Percentiles rank a stretch among this genome's conserved stretches.
Conservation (phyloP, 2,329 filamentous ascomycete genomes). For the Aaosphaeria arxii region DNA sequence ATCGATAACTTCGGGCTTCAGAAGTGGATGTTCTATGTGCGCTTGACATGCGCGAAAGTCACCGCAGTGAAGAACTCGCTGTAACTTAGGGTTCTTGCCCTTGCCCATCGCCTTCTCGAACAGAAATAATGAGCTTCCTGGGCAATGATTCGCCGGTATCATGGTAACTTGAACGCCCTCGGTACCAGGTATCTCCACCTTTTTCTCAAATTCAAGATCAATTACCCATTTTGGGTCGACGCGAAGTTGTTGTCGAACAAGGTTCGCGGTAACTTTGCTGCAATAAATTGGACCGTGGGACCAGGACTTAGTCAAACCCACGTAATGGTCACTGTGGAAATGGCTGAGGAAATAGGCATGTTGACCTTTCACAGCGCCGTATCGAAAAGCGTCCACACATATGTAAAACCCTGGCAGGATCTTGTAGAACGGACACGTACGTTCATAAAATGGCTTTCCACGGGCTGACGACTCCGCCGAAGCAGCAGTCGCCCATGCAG, state of each 20-base stretch:
- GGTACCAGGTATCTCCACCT: constrained; percentile 75
- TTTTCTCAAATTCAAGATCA: constrained; percentile 79
- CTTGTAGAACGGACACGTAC: constrained; percentile 98
- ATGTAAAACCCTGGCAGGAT: constrained; percentile 92
- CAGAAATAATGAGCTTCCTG: constrained; percentile 87
- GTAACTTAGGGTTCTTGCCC: constrained; percentile 58
- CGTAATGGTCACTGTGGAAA: constrained; percentile 97
- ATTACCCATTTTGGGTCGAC: constrained; percentile 86
- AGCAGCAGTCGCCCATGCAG: constrained; percentile 84
- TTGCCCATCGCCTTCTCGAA: constrained; percentile 76
- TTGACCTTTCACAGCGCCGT: constrained; percentile 88
- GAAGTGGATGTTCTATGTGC: constrained; percentile 77
- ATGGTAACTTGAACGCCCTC: constrained; percentile 85
- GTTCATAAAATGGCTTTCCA: constrained; percentile 80
- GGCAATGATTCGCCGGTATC: constrained; percentile 95
- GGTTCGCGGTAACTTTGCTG: constrained; percentile 84
- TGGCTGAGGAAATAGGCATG: constrained; percentile 96
- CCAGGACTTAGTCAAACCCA: constrained; percentile 86
- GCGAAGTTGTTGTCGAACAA: constrained; percentile 80
- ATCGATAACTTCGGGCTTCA: constrained; percentile 73
- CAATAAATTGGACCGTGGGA: constrained; percentile 94
- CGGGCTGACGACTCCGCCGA: constrained; percentile 73
- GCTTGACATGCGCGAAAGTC: constrained; percentile 89
- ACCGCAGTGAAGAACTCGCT: constrained; percentile 89
- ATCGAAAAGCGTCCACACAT: constrained; percentile 93